These are phyloP conservation scores for Calonectria pauciramosa DNA, from an alignment of 2,329 filamentous ascomycete species.

Conservation along the genomic window DNA sequence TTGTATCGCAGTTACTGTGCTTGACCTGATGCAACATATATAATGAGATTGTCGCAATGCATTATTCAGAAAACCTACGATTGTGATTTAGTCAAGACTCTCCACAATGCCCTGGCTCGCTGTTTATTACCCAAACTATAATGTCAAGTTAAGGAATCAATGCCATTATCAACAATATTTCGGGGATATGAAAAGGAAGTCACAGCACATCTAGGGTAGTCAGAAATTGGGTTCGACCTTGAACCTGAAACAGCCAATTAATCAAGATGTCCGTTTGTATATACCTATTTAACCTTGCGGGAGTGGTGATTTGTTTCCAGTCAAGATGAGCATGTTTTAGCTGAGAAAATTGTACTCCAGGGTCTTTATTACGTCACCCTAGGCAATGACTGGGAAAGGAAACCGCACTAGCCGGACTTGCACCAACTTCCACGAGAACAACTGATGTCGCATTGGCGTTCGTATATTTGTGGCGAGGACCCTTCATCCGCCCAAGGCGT, in stretches of 20 bases:
- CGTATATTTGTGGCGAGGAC: not conserved
- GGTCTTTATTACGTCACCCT: not conserved
- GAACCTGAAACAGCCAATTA: not conserved
- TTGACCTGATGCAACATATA: not conserved
- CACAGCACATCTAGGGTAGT: not conserved
- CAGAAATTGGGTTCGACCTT: not conserved
- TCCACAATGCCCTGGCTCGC: not conserved
- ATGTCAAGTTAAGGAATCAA: not conserved
- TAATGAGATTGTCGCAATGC: not conserved
- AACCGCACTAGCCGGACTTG: not conserved
- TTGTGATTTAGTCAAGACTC: not conserved
- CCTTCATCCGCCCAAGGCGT: not conserved
- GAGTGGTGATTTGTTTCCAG: not conserved
- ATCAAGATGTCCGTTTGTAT: not conserved
- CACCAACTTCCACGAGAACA: no score
- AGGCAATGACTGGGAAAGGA: not conserved
- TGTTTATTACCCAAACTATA: not conserved
- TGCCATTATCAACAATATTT: not conserved
- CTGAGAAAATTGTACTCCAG: not conserved
- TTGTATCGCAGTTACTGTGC: not conserved
- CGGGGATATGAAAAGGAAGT: not conserved
- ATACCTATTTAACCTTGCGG: not conserved
- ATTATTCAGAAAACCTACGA: not conserved
- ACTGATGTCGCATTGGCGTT: not conserved
- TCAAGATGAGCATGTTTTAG: not conserved